phyloP scores from a whole-genome alignment of 306 rosid genomes.

The Gillenia trifoliata region DNA sequence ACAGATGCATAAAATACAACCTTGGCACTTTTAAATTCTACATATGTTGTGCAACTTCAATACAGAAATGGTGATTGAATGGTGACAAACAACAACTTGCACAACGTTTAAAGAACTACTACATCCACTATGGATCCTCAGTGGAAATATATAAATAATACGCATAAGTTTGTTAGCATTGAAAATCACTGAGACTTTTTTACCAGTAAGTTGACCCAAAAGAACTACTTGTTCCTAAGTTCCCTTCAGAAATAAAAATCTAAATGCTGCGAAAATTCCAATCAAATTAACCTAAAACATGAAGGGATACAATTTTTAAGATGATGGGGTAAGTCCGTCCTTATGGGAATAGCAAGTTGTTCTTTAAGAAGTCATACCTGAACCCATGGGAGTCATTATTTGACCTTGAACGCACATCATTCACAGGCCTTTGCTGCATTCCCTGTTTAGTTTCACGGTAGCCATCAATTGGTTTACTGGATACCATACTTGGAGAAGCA shows the following conservation, averaged over 20 bases:
- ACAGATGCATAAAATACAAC: neutral
- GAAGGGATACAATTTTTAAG: neutral
- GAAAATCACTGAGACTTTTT: neutral
- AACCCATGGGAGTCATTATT: slow-evolving; percentile 79
- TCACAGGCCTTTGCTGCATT: slow-evolving; percentile 66
- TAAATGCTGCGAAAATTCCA: neutral
- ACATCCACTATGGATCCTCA: neutral
- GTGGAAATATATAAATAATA: neutral
- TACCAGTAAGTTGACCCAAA: neutral
- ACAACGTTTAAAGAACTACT: neutral
- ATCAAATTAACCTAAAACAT: neutral
- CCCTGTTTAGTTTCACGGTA: slow-evolving; percentile 86
- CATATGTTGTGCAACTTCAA: neutral
- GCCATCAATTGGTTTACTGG: slow-evolving; percentile 64
- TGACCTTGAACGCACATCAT: slow-evolving; percentile 78
- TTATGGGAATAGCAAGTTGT: slow-evolving; percentile 1
- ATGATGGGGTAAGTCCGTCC: neutral
- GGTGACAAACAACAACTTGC: neutral
- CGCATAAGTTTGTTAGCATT: neutral
- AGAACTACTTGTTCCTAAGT: neutral
- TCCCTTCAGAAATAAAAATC: neutral
- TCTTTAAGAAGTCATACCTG: slow-evolving; percentile 54
- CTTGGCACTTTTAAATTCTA: neutral
- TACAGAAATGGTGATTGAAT: neutral
- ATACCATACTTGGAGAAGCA: slow-evolving; percentile 57